These are phyloP conservation scores for Thamnidium elegans DNA, from an alignment of 192 early-diverging fungal genomes.

Conservation along the genomic window DNA sequence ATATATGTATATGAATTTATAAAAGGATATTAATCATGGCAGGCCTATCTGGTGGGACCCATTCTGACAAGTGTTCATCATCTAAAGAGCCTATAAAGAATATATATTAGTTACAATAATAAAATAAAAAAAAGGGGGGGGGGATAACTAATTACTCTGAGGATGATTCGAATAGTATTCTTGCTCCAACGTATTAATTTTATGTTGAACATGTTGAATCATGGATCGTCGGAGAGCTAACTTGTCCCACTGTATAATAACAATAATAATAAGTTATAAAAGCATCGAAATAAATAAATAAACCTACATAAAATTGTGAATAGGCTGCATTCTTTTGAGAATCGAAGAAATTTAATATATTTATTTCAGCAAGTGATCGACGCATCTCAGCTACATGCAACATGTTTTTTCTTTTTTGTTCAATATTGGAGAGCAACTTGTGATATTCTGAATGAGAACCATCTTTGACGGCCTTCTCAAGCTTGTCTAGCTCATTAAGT, in stretches of 20 bases:
- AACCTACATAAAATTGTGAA: slow-evolving; percentile 33
- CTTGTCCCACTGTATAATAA: slow-evolving; percentile 25
- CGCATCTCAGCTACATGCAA: slow-evolving; percentile 20
- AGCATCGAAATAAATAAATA: neutral
- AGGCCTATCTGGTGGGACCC: slow-evolving; percentile 36
- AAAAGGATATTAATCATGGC: slow-evolving; percentile 44
- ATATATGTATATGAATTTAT: slow-evolving; percentile 8
- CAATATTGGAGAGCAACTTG: slow-evolving; percentile 26
- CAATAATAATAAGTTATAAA: neutral
- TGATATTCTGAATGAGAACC: slow-evolving; percentile 33
- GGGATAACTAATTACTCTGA: slow-evolving; percentile 13
- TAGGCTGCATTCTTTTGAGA: slow-evolving; percentile 29
- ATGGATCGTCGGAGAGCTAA: slow-evolving; percentile 29
- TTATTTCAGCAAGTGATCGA: slow-evolving; percentile 19
- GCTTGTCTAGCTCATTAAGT: slow-evolving; percentile 23
- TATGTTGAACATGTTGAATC: slow-evolving; percentile 35
- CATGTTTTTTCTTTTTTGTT: slow-evolving; percentile 29
- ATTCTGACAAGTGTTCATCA: slow-evolving; percentile 18
- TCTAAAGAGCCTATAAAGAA: slow-evolving; percentile 15
- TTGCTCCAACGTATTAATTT: slow-evolving; percentile 32
- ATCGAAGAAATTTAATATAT: slow-evolving; percentile 18
- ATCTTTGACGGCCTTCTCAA: slow-evolving; percentile 29
- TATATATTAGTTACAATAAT: neutral
- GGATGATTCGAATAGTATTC: slow-evolving; percentile 27
- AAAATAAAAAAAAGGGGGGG: neutral